Evolutionary conservation across 164 flowering plant genomes (phyloP), one percentile per base, ranked within the genome.

Genomic region (Cinnamomum micranthum): DNA sequence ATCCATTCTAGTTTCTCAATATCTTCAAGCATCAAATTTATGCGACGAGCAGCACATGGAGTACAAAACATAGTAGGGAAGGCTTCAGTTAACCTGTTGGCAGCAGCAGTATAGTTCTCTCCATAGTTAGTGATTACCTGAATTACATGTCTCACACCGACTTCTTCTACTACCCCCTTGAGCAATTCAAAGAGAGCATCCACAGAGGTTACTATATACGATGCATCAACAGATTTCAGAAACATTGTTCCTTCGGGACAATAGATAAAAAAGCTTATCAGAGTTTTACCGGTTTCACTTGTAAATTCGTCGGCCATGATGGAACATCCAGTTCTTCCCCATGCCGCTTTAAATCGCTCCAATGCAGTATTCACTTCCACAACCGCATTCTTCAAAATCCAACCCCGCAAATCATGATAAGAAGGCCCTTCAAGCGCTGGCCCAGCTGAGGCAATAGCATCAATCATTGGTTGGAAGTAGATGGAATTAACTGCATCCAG

Each of bases 391-490:
- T 88, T 90, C 88, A 95, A 79, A 69, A 93, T 76, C 88, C 90
- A 86, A 62, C 97, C 89, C 15, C 93, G 83, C 71, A 95, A 81
- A 68, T 95, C 98, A 78, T 87, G 88, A 78, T 83, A 82, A 2
- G 93, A 75, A 27, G 96, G 96, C 47, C 79, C 79, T 22, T 65
- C 77, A 71, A 83, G 76, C 58, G 82, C 86, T 14, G 87, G 47
- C 27, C 91, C 94, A 72, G 78, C 86, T 1, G 87, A 87, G 74
- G 87, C 87, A 71, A 95, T 85, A 3, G 92, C 93, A 81, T 91
- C 90, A 65, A 95, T 70, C 99, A 95, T 92, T 15, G 89, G 94
- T 76, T 86, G 97, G 79, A 95, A 92, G 80, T 90, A 90, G 24
- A 77, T 79, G 0, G 98, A 93, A 74, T 85, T 90, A 9, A 88